These are phyloP conservation scores for Acanthamoeba triangularis DNA, from an alignment of 208 protist genomes.

Conservation along the genomic window DNA sequence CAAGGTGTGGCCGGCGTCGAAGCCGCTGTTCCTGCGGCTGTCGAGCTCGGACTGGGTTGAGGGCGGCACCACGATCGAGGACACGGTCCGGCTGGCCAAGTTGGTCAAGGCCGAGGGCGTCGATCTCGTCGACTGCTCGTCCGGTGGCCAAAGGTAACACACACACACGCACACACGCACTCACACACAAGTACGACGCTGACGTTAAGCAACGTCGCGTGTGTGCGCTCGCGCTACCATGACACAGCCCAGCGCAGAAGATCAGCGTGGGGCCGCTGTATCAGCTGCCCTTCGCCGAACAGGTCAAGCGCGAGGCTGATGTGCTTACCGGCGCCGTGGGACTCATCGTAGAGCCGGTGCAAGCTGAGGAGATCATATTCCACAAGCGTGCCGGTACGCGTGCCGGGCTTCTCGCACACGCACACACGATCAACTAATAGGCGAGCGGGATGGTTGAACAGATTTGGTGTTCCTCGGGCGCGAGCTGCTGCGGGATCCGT, in stretches of 20 bases:
- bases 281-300: constrained; percentile 82
- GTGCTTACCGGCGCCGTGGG: constrained; percentile 79
- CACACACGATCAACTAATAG: background rate
- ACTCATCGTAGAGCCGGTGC: constrained; percentile 62
- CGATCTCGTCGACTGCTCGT: constrained; percentile 82
- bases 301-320: constrained; percentile 42
- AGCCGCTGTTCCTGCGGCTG: constrained; percentile 77
- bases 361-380: constrained; percentile 80
- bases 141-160: constrained; percentile 76
- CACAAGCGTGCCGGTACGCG: constrained; percentile 48
- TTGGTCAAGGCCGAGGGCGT: constrained; percentile 79
- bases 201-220: background rate
- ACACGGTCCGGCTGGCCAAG: constrained; percentile 74
- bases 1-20: constrained; percentile 71
- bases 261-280: constrained; percentile 65
- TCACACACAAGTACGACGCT: background rate
- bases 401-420: background rate
- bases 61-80: constrained; percentile 79
- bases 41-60: constrained; percentile 74
- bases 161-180: background rate
- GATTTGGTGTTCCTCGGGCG: constrained; percentile 78
- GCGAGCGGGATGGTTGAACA: background rate
- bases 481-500: constrained; percentile 80
- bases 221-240: background rate
- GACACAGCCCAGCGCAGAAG: constrained; percentile 11